Evolutionary conservation across 108 stramenopile species (phyloP), one percentile per base, ranked within the genome.

Genomic region (Nitzschia sp.): DNA sequence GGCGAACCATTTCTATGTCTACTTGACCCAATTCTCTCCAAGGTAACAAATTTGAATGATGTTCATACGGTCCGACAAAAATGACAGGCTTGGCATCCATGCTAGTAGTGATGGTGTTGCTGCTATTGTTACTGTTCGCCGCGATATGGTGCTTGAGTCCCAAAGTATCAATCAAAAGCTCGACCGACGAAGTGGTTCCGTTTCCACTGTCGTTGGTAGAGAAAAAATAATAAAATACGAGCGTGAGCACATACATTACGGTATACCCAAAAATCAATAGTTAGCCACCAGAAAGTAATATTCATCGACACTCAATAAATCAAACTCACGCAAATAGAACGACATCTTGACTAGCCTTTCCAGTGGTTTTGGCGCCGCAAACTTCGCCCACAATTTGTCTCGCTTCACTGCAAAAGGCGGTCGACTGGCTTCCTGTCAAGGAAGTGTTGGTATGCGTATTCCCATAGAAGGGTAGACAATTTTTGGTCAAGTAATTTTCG

Each of bases 1-100:
- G 30, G 13, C 80, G 58, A 2, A 90, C 63, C 45, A 82, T 81
- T 8, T 88, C 79, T 29, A 94, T 82, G 15, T 87, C 76, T 45
- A 83, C 83, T n/a, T 53, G 53, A 27, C 93, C 93, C 9, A 87
- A 82, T 80, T 99, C 98, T 63, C 97, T 71, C 97, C 97, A 99
- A 1, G 97, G 97, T 3, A 99, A 66, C 33, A 99, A 64, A 73
- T 97, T 98, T 57, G 95, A 96, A 68, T 99, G 99, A 73, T 99
- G 99, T 77, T 96, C 97, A 57, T 90, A 97, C 11, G 97, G 96
- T 5, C 97, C 94, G 23, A 93, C 79, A 69, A 99, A 90, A 17
- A 98, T 86, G 1, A 97, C 80, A 5, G 86, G 85, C n/a, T 55
- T 79, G 33, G 53, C 50, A 13, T 30, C 54, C 8, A 44, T 22